These are phyloP conservation scores for Fusarium citri DNA, from an alignment of 2,329 filamentous ascomycete species.

Conservation along the genomic window DNA sequence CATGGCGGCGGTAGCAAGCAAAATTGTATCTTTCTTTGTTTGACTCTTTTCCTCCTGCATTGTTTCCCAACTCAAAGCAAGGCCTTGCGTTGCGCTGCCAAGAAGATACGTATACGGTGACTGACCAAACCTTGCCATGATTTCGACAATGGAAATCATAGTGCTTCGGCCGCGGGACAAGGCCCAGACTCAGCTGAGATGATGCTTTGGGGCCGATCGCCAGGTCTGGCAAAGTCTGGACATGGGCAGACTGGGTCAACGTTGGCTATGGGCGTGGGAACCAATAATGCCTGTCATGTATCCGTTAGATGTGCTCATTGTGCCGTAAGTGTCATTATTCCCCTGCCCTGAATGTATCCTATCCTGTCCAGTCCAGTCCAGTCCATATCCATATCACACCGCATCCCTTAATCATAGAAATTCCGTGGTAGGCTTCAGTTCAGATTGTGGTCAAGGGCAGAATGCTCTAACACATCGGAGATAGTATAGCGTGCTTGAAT, in stretches of 20 bases:
- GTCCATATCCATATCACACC: constrained; percentile 22
- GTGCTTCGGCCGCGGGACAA: constrained; percentile 18
- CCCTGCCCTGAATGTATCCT: neutral
- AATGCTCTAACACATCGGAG: neutral
- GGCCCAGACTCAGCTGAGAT: constrained; percentile 47
- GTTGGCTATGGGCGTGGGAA: constrained; percentile 5
- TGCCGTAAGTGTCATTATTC: neutral
- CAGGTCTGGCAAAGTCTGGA: constrained; percentile 9
- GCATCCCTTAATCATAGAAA: constrained; percentile 22
- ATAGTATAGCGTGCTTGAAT: neutral
- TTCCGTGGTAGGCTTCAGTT: constrained; percentile 8
- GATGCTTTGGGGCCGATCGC: constrained; percentile 24
- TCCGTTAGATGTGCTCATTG: neutral
- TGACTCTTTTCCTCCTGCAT: neutral
- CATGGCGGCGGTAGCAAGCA: neutral
- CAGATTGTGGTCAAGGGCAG: neutral
- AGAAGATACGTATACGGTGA: neutral
- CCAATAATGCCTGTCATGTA: constrained; percentile 8
- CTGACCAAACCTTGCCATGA: neutral
- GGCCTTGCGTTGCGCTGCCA: neutral
- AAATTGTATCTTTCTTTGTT: neutral
- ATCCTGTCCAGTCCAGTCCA: no score
- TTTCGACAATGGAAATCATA: constrained; percentile 15
- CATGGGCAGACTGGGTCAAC: neutral
- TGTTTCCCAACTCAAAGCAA: neutral